Base-by-base conservation (phyloP, 176 grass and related monocot genomes). In the Aegilops speltoides region DNA sequence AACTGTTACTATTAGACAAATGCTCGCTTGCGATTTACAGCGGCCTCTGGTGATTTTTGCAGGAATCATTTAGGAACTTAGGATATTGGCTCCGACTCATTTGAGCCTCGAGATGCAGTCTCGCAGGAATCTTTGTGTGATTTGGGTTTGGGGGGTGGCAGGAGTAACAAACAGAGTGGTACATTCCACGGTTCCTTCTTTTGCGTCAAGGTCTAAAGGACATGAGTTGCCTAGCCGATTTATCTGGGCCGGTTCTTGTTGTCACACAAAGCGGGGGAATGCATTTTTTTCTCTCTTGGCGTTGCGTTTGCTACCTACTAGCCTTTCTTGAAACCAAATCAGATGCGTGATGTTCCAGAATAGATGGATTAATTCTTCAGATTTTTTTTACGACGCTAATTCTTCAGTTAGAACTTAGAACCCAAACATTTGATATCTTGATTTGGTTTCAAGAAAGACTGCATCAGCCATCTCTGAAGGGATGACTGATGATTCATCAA, bases 261-360 rank as follows among this genome's bases (percentile, higher is more conserved):
- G 69, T 66, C 89, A 88, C 89, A 28, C 81, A 84, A 88, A 80
- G 23, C 25, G 61, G 24, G 45, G 36, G 32, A 63, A 50, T 76
- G 20, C 17, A 59, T 67, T 26, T 23, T 31, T 60, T 77, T 4
- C 15, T 50, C 15, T 54, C 45, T 69, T 56, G 15, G 45, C 65
- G 34, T 23, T 87, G 36, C 25, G 20, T 2, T 2, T 33, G 50
- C n/a, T 45, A 22, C 14, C 14, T 68, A 46, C 50, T 13, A 38
- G 13, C 68, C 40, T 83, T 83, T 82, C 62, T 74, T 73, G 82
- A 66, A 80, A 60, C 57, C 85, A 74, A 50, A 74, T 26, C 23
- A 67, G 50, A 74, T 34, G 68, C 33, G 16, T 48, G 29, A 74
- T 48, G 36, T 20, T 79, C 40, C 60, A 61, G 6, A 22, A 56